Evolutionary conservation across 805 yeast species (phyloP).

Genomic region (Middelhovenomyces tepae): DNA sequence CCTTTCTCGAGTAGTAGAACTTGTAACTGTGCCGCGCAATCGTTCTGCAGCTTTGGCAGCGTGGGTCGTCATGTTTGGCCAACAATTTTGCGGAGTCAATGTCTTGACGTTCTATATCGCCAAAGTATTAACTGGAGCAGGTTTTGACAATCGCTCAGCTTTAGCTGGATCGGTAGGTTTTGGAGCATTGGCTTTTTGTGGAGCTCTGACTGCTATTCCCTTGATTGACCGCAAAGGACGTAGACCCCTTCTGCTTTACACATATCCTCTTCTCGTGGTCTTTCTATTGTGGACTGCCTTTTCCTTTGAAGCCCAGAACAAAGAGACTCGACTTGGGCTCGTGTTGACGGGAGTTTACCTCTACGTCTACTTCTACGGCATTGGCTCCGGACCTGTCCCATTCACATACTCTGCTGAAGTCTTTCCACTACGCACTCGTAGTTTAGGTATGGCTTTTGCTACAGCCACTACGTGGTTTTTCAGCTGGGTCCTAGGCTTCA

Average conservation of each 20-base stretch:
- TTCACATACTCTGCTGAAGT: constrained; percentile 75
- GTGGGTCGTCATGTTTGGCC: constrained; percentile 72
- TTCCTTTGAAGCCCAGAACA: constrained; percentile 22
- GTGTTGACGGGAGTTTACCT: constrained; percentile 61
- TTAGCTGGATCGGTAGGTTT: constrained; percentile 80
- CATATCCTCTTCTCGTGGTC: constrained; percentile 37
- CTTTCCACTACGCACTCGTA: constrained; percentile 64
- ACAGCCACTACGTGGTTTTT: constrained; percentile 50
- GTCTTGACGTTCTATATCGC: constrained; percentile 80
- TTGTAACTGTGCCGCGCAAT: too few species aligned
- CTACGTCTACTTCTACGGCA: constrained; percentile 56
- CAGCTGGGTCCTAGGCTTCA: constrained; percentile 48
- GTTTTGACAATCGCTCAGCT: constrained; percentile 52
- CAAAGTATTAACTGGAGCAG: constrained; percentile 60
- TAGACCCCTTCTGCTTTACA: constrained; percentile 39
- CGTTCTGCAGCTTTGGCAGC: constrained; percentile 69
- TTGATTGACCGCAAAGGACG: constrained; percentile 38
- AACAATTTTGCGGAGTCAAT: constrained; percentile 75
- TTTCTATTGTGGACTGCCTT: constrained; percentile 56
- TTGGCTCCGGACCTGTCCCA: constrained; percentile 76
- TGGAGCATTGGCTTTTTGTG: constrained; percentile 72
- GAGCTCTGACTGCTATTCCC: constrained; percentile 78
- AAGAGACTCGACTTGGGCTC: constrained; percentile 43
- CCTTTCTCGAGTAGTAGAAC: too few species aligned
- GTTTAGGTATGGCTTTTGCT: constrained; percentile 65